Percentiles rank a stretch among this genome's conserved stretches.
Evolutionary conservation across 805 yeast genomes (phyloP).

Genomic region (Candida arabinofermentans): DNA sequence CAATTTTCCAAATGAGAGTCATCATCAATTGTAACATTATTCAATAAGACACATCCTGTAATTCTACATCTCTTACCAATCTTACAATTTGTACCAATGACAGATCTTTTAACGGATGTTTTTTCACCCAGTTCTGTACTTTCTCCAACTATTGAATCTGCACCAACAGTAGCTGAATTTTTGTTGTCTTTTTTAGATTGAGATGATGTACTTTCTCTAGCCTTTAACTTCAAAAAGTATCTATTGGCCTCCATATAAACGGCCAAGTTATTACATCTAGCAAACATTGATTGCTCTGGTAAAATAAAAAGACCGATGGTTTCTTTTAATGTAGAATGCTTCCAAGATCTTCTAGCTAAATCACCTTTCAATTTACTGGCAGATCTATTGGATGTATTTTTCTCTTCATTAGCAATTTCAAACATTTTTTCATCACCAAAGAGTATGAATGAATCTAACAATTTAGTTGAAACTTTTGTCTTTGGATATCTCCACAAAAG

Average conservation of each 20-base stretch:
- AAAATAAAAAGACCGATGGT: constrained; percentile 66
- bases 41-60: constrained; percentile 78
- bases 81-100: constrained; percentile 67
- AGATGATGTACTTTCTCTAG: constrained; percentile 33
- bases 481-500: constrained; percentile 87
- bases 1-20: constrained; percentile 81
- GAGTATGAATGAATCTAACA: constrained; percentile 71
- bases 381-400: constrained; percentile 39
- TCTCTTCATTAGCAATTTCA: constrained; percentile 40
- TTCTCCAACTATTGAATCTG: constrained; percentile 76
- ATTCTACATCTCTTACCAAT: constrained; percentile 86
- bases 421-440: constrained; percentile 55
- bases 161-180: constrained; percentile 73
- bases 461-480: constrained; percentile 67
- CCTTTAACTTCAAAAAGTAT: constrained; percentile 61
- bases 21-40: constrained; percentile 70
- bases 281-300: constrained; percentile 66
- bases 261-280: constrained; percentile 73
- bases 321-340: constrained; percentile 55
- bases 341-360: constrained; percentile 90
- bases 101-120: constrained; percentile 82
- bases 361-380: constrained; percentile 74
- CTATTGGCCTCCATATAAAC: constrained; percentile 91
- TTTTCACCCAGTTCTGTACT: constrained; percentile 70
- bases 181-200: constrained; percentile 23